A percentile compares a stretch with the other conserved stretches of the same genome.
These are phyloP conservation scores for Trichoderma oligosporum DNA, from an alignment of 2,329 filamentous ascomycete species.

Conservation along the genomic window DNA sequence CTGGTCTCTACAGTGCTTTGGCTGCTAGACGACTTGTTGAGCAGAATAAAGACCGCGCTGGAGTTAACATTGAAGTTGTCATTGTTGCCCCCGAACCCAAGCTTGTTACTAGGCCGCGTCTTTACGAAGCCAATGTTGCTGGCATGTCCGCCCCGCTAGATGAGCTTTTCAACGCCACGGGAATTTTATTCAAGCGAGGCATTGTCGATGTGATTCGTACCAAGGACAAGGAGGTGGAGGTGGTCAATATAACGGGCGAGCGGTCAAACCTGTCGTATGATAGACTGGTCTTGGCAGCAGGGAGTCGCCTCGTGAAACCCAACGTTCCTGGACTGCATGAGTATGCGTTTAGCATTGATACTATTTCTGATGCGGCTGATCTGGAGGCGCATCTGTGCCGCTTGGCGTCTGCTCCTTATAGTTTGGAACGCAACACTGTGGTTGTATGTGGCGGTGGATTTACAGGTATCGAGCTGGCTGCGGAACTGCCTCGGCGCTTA, in stretches of 20 bases:
- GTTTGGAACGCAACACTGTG: constrained; percentile 31
- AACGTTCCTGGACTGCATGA: constrained; percentile 30
- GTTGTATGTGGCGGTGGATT: constrained; percentile 35
- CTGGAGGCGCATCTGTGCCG: constrained; percentile 30
- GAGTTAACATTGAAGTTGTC: constrained; percentile 27
- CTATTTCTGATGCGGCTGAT: constrained; percentile 26
- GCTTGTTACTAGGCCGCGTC: constrained; percentile 34
- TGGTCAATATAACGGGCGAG: not conserved
- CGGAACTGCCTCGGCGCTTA: constrained; percentile 33
- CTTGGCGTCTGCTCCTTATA: constrained; percentile 26
- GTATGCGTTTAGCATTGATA: constrained; percentile 35
- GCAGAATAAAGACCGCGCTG: constrained; percentile 14
- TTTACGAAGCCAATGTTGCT: constrained; percentile 33
- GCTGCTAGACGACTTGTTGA: constrained; percentile 33
- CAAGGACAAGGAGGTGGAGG: constrained; percentile 4
- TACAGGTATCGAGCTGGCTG: constrained; percentile 33
- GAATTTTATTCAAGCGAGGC: constrained; percentile 29
- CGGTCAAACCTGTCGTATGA: constrained; percentile 28
- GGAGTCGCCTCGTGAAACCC: constrained; percentile 32
- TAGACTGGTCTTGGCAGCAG: constrained; percentile 35
- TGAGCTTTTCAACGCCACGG: constrained; percentile 28
- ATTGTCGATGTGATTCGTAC: constrained; percentile 25
- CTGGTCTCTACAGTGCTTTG: constrained; percentile 37
- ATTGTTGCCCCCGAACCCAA: constrained; percentile 33
- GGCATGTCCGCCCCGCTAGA: constrained; percentile 25